phyloP scores from a whole-genome alignment of 768 basidiomycete genomes.

The Gloeopeniophorella convolvens region DNA sequence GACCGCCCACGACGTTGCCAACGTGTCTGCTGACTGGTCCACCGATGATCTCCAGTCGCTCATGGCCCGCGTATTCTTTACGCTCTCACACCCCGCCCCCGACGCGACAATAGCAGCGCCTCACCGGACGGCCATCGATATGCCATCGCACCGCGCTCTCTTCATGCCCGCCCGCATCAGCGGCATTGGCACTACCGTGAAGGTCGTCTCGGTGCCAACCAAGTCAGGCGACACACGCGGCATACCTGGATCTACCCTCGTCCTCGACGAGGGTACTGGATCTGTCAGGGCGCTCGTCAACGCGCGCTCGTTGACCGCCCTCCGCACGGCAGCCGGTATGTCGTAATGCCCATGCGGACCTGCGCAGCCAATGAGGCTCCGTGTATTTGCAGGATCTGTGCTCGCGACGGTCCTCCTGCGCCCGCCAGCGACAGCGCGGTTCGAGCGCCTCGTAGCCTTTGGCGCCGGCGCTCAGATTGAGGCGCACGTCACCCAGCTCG shows the following conservation, averaged over 20 bases:
- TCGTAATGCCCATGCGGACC: background rate
- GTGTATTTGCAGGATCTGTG: constrained; percentile 49
- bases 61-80: constrained; percentile 20
- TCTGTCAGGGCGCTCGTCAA: constrained; percentile 71
- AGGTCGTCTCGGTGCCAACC: constrained; percentile 74
- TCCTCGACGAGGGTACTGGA: constrained; percentile 68
- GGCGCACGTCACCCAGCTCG: constrained; percentile 56
- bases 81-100: background rate
- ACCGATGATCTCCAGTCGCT: constrained; percentile 34
- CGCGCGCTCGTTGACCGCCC: constrained; percentile 67
- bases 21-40: constrained; percentile 38
- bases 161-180: constrained; percentile 79
- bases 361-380: no score
- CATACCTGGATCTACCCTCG: constrained; percentile 68
- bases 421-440: constrained; percentile 26
- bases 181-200: constrained; percentile 53
- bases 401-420: constrained; percentile 55
- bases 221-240: constrained; percentile 39
- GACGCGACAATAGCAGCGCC: constrained; percentile 35
- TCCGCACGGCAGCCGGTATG: constrained; percentile 77
- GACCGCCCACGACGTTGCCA: constrained; percentile 50
- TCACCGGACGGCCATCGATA: constrained; percentile 51
- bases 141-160: constrained; percentile 50
- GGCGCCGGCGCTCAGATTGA: constrained; percentile 69
- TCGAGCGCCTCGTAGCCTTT: constrained; percentile 50